Base-by-base conservation (phyloP, 345 rosid genomes). In the Angophora floribunda region DNA sequence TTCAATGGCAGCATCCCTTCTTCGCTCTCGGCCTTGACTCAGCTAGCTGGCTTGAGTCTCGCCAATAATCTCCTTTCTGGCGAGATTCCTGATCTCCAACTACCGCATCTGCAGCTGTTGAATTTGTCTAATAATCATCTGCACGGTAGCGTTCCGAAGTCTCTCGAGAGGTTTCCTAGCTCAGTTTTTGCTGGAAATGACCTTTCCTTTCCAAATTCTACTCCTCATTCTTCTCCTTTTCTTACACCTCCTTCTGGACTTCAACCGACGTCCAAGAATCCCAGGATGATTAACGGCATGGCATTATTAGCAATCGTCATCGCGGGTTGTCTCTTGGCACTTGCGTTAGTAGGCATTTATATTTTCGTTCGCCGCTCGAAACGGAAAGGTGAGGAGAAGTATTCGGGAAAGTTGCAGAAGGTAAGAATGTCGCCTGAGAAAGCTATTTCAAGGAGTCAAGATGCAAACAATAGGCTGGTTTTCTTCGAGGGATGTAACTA, bases 401-500 rank as follows among this genome's bases (percentile, higher is more conserved):
- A 90, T 87, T 89, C 94, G 4, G 93, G 93, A 90, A 91, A 92
- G 90, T 91, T 94, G 90, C 94, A 93, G 90, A 97, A 96, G 92
- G 94, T 95, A 1, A 94, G 91, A 59, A 96, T 95, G 98, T 95
- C 98, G 13, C 98, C 98, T 0, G 98, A 98, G 95, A 97, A 96
- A 88, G 92, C 92, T 85, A 95, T 93, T 19, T 94, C 97, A 5
- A 91, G 98, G 91, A 96, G 92, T 88, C 95, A 96, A 88, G 99
- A 97, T 86, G 98, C 91, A 13, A 97, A 93, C 90, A 96, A 97
- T 87, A 93, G 94, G 89, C 87, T 98, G 91, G 97, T 92, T 53
- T 98, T 98, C 97, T 98, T 98, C 21, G 98, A 97, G 91, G 99
- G 99, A n/a, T 95, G 98, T 47, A 95, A 90, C 53, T 97, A 97